These are phyloP conservation scores for Trifolium repens DNA, from an alignment of 306 rosid species.

Conservation along the genomic window DNA sequence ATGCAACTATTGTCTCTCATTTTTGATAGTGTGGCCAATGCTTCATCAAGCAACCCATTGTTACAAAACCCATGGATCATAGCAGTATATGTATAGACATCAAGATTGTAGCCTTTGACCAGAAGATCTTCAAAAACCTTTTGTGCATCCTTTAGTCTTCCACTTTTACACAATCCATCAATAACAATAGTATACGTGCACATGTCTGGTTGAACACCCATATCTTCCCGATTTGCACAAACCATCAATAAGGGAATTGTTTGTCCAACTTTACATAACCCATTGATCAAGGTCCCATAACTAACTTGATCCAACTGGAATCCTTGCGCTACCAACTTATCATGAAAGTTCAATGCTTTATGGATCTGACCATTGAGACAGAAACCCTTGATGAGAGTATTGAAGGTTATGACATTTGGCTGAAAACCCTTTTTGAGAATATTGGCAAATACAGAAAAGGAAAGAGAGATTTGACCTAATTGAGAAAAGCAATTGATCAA, in stretches of 20 bases:
- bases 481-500: background rate
- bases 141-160: too few relatives aligned
- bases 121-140: background rate
- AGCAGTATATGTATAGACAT: background rate
- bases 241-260: background rate
- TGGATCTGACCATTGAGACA: background rate
- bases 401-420: background rate
- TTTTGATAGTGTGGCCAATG: background rate
- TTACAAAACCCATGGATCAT: background rate
- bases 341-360: background rate
- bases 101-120: background rate
- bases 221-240: slow-evolving; percentile 12
- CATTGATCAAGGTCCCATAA: background rate
- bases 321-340: background rate
- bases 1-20: background rate
- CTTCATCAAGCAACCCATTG: background rate
- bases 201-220: background rate
- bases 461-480: background rate
- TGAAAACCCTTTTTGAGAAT: background rate
- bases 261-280: background rate
- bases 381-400: background rate
- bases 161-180: too few relatives aligned
- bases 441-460: background rate
- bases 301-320: background rate
- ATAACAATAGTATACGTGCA: background rate